phyloP scores from a whole-genome alignment of 306 rosid genomes.

The Fagus crenata region DNA sequence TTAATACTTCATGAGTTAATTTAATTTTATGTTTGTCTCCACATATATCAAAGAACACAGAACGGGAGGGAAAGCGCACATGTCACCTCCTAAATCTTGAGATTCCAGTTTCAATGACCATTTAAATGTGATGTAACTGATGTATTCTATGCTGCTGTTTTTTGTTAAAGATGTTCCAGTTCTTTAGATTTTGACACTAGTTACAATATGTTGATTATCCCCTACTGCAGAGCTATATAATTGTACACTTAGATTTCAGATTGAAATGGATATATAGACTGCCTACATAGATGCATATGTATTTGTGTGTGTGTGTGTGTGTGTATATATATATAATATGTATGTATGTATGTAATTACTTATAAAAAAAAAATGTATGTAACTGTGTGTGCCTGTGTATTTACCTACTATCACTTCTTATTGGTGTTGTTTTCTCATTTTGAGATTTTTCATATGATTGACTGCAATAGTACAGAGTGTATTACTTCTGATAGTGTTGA shows the following conservation, averaged over 20 bases:
- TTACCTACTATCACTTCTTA: slow-evolving; percentile 7
- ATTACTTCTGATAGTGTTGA: slow-evolving; percentile 8
- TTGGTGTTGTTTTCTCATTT: background rate
- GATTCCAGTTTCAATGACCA: slow-evolving; percentile 4
- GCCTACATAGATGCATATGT: too few relatives aligned
- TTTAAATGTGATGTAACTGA: background rate
- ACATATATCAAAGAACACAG: background rate
- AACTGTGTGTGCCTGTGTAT: too few relatives aligned
- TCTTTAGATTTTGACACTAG: slow-evolving; percentile 2
- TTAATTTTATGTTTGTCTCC: background rate
- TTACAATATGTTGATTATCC: slow-evolving; percentile 14
- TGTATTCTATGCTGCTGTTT: background rate
- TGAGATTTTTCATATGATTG: slow-evolving; percentile 9
- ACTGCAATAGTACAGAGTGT: slow-evolving; percentile 2
- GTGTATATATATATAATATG: too few relatives aligned
- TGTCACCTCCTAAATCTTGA: background rate
- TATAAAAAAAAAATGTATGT: too few relatives aligned
- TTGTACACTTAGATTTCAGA: slow-evolving; percentile 3
- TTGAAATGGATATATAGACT: background rate
- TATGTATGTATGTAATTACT: too few relatives aligned
- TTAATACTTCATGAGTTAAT: background rate
- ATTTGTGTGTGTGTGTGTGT: too few relatives aligned
- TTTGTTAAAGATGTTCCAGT: background rate
- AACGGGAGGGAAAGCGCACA: background rate
- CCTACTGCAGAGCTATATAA: background rate